These are phyloP conservation scores for Microascus cirrosus DNA, from an alignment of 2,329 filamentous ascomycete species.

Conservation along the genomic window DNA sequence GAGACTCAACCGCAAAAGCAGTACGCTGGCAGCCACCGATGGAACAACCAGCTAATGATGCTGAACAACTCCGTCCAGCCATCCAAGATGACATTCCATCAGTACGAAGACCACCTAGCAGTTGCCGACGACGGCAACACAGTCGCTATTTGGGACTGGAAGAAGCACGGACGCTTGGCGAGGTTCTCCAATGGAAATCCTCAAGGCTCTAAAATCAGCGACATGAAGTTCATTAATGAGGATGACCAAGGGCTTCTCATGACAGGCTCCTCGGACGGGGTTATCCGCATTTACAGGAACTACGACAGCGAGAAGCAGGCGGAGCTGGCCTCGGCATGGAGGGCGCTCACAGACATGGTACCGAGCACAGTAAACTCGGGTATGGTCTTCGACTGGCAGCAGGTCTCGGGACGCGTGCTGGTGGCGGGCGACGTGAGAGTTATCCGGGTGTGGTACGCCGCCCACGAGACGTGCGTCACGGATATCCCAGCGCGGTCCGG, in stretches of 20 bases:
- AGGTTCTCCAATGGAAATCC: slow-evolving; percentile 95
- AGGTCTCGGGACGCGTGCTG: slow-evolving; percentile 89
- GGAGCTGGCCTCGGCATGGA: slow-evolving; percentile 82
- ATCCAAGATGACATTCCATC: slow-evolving; percentile 88
- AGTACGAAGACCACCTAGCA: slow-evolving; percentile 92
- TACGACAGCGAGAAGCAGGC: slow-evolving; percentile 71
- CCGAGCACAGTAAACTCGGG: slow-evolving; percentile 90
- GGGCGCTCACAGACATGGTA: slow-evolving; percentile 85
- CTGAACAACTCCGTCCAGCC: slow-evolving; percentile 87
- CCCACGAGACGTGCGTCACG: slow-evolving; percentile 81
- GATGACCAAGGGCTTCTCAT: slow-evolving; percentile 92
- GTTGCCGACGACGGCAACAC: slow-evolving; percentile 90
- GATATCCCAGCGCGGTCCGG: slow-evolving; percentile 92
- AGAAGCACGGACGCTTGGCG: slow-evolving; percentile 60
- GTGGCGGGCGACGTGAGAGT: slow-evolving; percentile 93
- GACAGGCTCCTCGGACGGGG: slow-evolving; percentile 90
- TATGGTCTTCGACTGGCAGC: slow-evolving; percentile 97
- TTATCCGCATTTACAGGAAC: slow-evolving; percentile 84
- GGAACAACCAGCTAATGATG: slow-evolving; percentile 74
- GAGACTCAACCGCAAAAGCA: slow-evolving; percentile 92
- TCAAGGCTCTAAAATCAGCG: slow-evolving; percentile 79
- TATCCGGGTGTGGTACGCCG: slow-evolving; percentile 92
- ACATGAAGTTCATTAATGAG: slow-evolving; percentile 96
- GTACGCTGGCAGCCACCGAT: slow-evolving; percentile 72
- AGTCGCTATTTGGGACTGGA: slow-evolving; percentile 90